Evolutionary conservation across 441 rosid species (phyloP), one percentile per base, ranked within the genome.

Genomic region (Brassica balearica): DNA sequence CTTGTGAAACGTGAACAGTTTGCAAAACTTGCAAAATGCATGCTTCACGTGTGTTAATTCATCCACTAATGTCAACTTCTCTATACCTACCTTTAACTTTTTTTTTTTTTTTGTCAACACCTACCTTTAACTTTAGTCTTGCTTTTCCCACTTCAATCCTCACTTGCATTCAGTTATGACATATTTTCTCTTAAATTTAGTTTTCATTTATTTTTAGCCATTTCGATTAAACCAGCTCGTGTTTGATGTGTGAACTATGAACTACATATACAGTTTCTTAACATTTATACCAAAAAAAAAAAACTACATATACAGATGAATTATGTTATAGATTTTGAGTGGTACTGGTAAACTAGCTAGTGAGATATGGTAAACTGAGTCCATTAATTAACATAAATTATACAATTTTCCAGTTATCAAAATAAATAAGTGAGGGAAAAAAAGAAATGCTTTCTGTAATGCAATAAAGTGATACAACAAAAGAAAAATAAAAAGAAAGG

Each of bases 31-130:
- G 27, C 32, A 10, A 59, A 59, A 59, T 8, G 34, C 79, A 80
- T 80, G 82, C 12, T 75, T 75, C 79, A 75, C 79, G 68, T 80
- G 79, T 65, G 15, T 65, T 74, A 56, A 74, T 74, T 41, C 68
- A 19, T 69, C 78, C 67, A 62, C 78, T 69, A 64, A 74, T 64
- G 19, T 61, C 66, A 60, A 51, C 10, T 48, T 65, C 65, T 78
- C 17, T 22, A 1, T 74, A 65, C 69, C 76, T 46, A 79, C 29
- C 71, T 69, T 68, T 69, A 43, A 14, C 75, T 70, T 43, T 69
- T 19, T 19, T 19, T 19, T 19, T 19, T 19, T 19, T 19, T 19
- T 19, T 64, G 19, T 61, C 66, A 60, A 51, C 10, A 65, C 69
- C 76, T 46, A 79, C 29, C 71, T 69, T 68, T 69, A 43, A 14